phyloP scores from a whole-genome alignment of 352 stramenopile species.

The Phytophthora sansomeana region DNA sequence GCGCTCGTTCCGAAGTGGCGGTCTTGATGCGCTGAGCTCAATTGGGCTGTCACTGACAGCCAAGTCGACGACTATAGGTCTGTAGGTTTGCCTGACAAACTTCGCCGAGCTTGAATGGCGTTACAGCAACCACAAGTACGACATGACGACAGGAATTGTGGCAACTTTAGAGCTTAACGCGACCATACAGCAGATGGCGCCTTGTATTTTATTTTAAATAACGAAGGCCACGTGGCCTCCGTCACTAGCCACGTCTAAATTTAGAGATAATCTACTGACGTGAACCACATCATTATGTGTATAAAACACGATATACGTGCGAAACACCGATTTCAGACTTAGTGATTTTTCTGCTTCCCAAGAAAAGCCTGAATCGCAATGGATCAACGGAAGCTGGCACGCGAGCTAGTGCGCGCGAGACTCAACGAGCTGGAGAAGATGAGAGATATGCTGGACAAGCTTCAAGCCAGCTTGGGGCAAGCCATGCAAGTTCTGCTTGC shows the following conservation, averaged over 20 bases:
- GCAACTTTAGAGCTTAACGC: constrained; percentile 4
- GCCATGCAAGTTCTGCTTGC: not conserved
- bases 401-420: not conserved
- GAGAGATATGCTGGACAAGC: not conserved
- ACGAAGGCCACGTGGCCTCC: too few species aligned
- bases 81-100: too few species aligned
- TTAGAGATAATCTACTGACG: too few species aligned
- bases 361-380: too few species aligned
- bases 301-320: not conserved
- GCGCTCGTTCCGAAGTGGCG: too few species aligned
- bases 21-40: too few species aligned
- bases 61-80: too few species aligned
- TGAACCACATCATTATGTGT: not conserved
- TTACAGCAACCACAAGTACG: not conserved
- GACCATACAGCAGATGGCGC: not conserved
- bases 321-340: too few species aligned
- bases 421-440: constrained; percentile 7
- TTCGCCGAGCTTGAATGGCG: not conserved
- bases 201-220: too few species aligned
- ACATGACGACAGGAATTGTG: not conserved
- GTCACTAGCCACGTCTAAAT: too few species aligned
- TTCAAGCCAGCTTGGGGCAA: too few species aligned
- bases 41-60: too few species aligned
- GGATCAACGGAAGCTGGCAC: not conserved
- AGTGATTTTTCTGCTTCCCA: not conserved